Evolutionary conservation across 108 stramenopile genomes (phyloP).

Genomic region (Nannochloropsis gaditana): DNA sequence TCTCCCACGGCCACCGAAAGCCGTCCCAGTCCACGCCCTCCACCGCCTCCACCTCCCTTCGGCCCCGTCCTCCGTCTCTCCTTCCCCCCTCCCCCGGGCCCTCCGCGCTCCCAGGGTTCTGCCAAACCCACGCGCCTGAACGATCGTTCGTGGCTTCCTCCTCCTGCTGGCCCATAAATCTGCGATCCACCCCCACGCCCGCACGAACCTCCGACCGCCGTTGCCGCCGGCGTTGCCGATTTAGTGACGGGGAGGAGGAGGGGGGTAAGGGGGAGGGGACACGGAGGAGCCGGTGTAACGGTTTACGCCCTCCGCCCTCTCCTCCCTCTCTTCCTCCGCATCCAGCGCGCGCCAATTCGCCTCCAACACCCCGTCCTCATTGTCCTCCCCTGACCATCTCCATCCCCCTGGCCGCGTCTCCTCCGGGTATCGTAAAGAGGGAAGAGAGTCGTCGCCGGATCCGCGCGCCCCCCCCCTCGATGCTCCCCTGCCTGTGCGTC

Average conservation of each 20-base stretch:
- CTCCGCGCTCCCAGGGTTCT: not conserved
- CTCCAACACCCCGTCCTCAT: not conserved
- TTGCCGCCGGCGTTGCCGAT: not conserved
- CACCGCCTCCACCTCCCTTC: not conserved
- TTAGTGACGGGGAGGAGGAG: not conserved
- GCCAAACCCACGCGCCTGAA: slow-evolving; percentile 15
- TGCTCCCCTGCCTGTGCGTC: too few relatives aligned
- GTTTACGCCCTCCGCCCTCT: not conserved
- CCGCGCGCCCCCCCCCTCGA: too few relatives aligned
- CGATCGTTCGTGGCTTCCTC: slow-evolving; percentile 11
- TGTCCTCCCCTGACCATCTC: not conserved
- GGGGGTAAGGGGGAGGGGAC: not conserved
- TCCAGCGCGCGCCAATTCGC: not conserved
- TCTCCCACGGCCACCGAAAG: slow-evolving; percentile 12
- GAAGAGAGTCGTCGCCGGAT: too few relatives aligned
- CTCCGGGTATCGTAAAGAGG: too few relatives aligned
- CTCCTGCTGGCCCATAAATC: not conserved
- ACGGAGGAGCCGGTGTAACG: not conserved
- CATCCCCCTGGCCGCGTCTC: not conserved
- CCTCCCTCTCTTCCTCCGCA: not conserved
- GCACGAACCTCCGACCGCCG: not conserved
- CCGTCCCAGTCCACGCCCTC: not conserved
- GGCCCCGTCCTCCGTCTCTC: not conserved
- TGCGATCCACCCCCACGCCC: not conserved
- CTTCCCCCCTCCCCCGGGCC: not conserved